Conservation (phyloP, 495 filamentous ascomycete species). For the Penicillium odoratum region DNA sequence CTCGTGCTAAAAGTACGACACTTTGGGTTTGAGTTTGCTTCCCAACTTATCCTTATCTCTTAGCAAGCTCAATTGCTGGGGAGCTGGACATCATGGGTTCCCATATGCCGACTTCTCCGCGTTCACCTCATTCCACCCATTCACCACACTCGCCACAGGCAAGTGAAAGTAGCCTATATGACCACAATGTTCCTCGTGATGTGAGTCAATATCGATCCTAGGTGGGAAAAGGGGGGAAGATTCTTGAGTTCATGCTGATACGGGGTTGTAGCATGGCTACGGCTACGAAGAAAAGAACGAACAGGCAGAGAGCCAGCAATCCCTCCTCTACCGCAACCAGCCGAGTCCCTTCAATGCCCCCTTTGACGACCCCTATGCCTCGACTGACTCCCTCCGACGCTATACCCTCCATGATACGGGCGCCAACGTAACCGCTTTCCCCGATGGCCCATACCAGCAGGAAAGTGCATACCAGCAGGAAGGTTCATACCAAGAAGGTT, state of each 20-base stretch:
- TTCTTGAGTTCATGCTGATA: constrained; percentile 7
- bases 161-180: constrained; percentile 26
- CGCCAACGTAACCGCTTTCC: constrained; percentile 33
- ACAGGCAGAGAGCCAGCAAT: constrained; percentile 26
- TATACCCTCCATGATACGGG: constrained; percentile 35
- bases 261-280: constrained; percentile 23
- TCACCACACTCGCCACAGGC: constrained; percentile 25
- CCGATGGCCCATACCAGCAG: constrained; percentile 46
- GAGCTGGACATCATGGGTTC: constrained; percentile 24
- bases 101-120: constrained; percentile 25
- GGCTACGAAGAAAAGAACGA: constrained; percentile 32
- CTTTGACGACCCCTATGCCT: constrained; percentile 79
- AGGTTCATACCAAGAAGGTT: constrained; percentile 54
- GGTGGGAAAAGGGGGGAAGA: background rate
- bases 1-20: constrained; percentile 2
- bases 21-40: background rate
- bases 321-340: constrained; percentile 45
- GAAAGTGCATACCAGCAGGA: too few species aligned
- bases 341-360: constrained; percentile 56
- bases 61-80: constrained; percentile 3
- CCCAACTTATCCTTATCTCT: background rate
- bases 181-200: constrained; percentile 4
- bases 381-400: constrained; percentile 37
- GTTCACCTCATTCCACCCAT: constrained; percentile 19
- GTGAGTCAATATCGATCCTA: background rate